A percentile compares a stretch with the other conserved stretches of the same genome.
Conservation (phyloP, 169 alveolate species). For the Eimeria maxima region DNA sequence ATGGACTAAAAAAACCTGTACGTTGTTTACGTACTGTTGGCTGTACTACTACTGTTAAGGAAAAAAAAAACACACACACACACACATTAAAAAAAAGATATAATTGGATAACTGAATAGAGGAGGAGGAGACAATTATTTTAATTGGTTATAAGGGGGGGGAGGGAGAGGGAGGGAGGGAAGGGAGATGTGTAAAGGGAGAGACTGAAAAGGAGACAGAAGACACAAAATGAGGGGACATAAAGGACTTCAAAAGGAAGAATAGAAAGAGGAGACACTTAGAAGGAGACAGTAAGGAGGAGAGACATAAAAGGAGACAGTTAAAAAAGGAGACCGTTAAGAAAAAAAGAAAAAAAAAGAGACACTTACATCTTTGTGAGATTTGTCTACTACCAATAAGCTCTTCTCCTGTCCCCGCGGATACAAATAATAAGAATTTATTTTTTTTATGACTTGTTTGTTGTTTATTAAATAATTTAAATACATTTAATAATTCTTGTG, state of each 20-base stretch:
- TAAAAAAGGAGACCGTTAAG: not conserved
- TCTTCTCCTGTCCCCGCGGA: constrained; percentile 58
- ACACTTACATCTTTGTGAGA: constrained; percentile 42
- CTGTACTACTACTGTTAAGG: not conserved
- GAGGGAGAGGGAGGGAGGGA: too few relatives aligned
- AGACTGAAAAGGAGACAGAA: too few relatives aligned
- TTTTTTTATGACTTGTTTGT: not conserved
- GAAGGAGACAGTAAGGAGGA: not conserved
- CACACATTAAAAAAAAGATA: too few relatives aligned
- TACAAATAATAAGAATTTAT: not conserved
- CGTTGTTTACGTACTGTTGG: not conserved
- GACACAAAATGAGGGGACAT: too few relatives aligned
- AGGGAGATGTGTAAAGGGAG: too few relatives aligned
- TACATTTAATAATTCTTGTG: not conserved
- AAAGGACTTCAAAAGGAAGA: not conserved
- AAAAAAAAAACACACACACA: not conserved
- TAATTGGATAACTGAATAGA: too few relatives aligned
- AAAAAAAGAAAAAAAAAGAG: not conserved
- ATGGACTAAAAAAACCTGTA: constrained; percentile 1
- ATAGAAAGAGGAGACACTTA: not conserved
- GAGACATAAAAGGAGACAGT: not conserved
- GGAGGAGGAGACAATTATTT: too few relatives aligned
- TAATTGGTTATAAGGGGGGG: too few relatives aligned
- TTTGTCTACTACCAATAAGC: not conserved
- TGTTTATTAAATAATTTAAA: not conserved